Percentiles rank a stretch among this genome's conserved stretches.
Conservation (phyloP, 2,329 filamentous ascomycete species). For the Drechslerella stenobrocha region DNA sequence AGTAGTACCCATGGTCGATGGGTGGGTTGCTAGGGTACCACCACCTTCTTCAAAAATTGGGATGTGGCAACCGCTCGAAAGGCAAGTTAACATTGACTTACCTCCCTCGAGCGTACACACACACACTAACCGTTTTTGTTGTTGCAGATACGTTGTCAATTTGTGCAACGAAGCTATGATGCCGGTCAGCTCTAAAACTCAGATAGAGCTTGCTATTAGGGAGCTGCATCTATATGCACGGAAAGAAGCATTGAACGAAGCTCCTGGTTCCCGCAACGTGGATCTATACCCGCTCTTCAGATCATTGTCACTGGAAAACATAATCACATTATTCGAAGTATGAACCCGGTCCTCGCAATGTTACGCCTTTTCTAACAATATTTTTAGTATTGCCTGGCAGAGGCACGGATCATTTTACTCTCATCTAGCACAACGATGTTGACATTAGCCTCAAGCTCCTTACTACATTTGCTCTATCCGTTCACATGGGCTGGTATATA, state of each 20-base stretch:
- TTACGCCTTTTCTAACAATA: conserved; percentile 12
- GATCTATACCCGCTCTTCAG: conserved; percentile 93
- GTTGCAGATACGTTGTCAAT: conserved; percentile 77
- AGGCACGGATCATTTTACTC: conserved; percentile 92
- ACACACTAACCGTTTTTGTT: neutral
- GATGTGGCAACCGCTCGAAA: conserved; percentile 92
- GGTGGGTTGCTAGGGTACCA: conserved; percentile 77
- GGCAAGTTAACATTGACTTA: conserved; percentile 55
- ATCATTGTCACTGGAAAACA: conserved; percentile 84
- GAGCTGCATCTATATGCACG: conserved; percentile 89
- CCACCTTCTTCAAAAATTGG: conserved; percentile 87
- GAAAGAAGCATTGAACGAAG: conserved; percentile 88
- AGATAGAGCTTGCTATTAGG: conserved; percentile 86
- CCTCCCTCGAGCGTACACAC: neutral
- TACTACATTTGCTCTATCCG: conserved; percentile 82
- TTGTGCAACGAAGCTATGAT: conserved; percentile 92
- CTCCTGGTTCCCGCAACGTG: conserved; percentile 85
- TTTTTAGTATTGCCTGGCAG: conserved; percentile 73
- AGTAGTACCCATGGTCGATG: conserved; percentile 93
- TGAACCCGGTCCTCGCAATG: conserved; percentile 15
- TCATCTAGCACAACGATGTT: conserved; percentile 97
- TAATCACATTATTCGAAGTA: conserved; percentile 82
- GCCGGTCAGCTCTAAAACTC: conserved; percentile 88
- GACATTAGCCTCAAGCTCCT: conserved; percentile 85
- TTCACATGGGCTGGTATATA: conserved; percentile 92